phyloP scores from a whole-genome alignment of 2,329 filamentous ascomycete genomes.

The Ophiostoma fasciatum region DNA sequence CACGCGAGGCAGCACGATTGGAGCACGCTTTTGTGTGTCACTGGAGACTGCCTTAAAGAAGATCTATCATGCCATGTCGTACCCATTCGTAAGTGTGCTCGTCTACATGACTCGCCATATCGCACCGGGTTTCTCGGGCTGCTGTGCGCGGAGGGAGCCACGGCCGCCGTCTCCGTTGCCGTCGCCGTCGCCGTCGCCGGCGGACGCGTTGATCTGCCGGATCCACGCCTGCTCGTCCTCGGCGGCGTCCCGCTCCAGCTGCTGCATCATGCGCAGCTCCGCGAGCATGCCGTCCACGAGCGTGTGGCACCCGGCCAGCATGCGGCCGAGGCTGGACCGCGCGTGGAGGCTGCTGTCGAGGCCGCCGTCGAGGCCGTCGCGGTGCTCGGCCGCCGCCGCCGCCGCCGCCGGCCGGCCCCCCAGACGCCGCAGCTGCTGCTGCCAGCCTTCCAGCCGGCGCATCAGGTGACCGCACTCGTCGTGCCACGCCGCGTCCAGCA shows the following conservation, averaged over 20 bases:
- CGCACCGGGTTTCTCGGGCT: too few species aligned
- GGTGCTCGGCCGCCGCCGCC: slow-evolving; percentile 3
- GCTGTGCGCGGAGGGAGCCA: too few species aligned
- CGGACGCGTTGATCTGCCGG: slow-evolving; percentile 32
- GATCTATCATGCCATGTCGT: too few species aligned
- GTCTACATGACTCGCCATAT: slow-evolving; percentile 30
- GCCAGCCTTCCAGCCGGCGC: slow-evolving; percentile 33
- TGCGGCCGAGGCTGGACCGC: slow-evolving; percentile 29
- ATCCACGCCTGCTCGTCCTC: slow-evolving; percentile 45
- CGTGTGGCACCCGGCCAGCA: slow-evolving; percentile 31
- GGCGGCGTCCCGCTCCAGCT: slow-evolving; percentile 43
- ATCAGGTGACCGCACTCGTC: slow-evolving; percentile 38
- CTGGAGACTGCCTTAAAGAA: too few species aligned
- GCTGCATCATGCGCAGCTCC: slow-evolving; percentile 48
- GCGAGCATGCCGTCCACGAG: slow-evolving; percentile 44
- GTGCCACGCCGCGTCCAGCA: slow-evolving; percentile 42
- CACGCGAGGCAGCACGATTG: too few species aligned
- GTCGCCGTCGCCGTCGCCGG: slow-evolving; percentile 11
- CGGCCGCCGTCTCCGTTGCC: background rate
- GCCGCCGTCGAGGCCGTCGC: slow-evolving; percentile 7
- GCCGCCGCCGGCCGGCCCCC: background rate
- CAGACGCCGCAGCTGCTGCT: slow-evolving; percentile 7
- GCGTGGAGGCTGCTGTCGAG: slow-evolving; percentile 2
- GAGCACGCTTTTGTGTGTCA: too few species aligned
- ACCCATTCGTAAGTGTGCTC: too few species aligned